Evolutionary conservation across 805 yeast species (phyloP).

Genomic region (Cyberlindnera galapagoensis): DNA sequence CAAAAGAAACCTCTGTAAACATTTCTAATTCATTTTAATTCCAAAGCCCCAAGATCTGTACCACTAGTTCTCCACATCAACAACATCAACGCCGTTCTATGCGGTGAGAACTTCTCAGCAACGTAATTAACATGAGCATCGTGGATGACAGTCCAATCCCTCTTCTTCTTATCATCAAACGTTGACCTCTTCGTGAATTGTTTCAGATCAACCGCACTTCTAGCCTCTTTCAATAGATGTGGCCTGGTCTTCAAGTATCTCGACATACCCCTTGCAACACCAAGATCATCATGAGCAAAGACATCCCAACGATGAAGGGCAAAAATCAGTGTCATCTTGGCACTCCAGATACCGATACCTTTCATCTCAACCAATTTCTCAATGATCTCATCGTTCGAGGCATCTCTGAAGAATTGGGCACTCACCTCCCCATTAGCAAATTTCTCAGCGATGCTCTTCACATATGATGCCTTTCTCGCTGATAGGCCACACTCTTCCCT

Average conservation of each 20-base stretch:
- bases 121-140: conserved; percentile 50
- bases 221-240: conserved; percentile 37
- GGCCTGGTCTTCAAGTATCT: conserved; percentile 53
- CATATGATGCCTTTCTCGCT: conserved; percentile 56
- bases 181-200: conserved; percentile 29
- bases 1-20: no score
- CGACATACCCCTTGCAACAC: conserved; percentile 77
- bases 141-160: conserved; percentile 63
- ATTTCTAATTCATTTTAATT: no score
- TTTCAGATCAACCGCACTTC: conserved; percentile 31
- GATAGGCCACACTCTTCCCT: conserved; percentile 62
- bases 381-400: conserved; percentile 39
- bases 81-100: conserved; percentile 60
- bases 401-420: conserved; percentile 30
- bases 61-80: conserved; percentile 67
- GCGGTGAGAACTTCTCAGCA: conserved; percentile 59
- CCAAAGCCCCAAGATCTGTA: conserved; percentile 33
- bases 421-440: conserved; percentile 35
- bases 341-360: conserved; percentile 83
- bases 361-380: conserved; percentile 47
- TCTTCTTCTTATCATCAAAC: conserved; percentile 32
- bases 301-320: conserved; percentile 61
- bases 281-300: conserved; percentile 75
- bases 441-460: conserved; percentile 45
- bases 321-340: conserved; percentile 78